Evolutionary conservation across 1,284 basidiomycete genomes (phyloP), one percentile per base, ranked within the genome.

Genomic region (Ceratobasidium sp.): DNA sequence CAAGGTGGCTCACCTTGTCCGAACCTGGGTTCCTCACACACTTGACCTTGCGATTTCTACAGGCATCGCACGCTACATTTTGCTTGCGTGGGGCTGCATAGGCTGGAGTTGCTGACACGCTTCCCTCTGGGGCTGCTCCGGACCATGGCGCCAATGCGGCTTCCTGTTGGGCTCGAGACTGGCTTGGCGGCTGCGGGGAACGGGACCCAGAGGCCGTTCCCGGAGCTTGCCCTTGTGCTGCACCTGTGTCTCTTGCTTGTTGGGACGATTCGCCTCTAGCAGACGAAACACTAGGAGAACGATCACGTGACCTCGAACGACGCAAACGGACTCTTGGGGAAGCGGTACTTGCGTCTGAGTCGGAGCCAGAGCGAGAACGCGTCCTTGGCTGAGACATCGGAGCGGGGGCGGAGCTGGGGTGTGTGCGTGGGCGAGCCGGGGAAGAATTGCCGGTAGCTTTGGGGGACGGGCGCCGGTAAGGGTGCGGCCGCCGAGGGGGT

Each of bases 1-100:
- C 64, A 25, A 71, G 56, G 66, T 11, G 67, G 83, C 86, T 77
- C 81, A 92, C 93, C 89, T 94, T 94, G 80, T 92, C 90, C 81
- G 92, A 89, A 34, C 92, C 92, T 64, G 91, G 89, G 32, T 93
- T 82, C 78, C 91, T 89, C 84, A 93, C 90, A 82, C 93, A 95
- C 82, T 93, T 94, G 78, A 95, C 93, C 85, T 95, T 95, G 79
- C 93, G 88, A 56, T 91, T 87, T 84, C 93, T 93, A 88, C 94
- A 96, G 69, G 92, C 92, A 85, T 96, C 95, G 83, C 95, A 96
- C 32, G 95, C 94, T 29, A 94, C 94, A 82, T 96, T 96, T 85
- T 96, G 94, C 82, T 95, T 95, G 76, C 92, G 86, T 1, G 93
- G 91, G 22, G 92, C 91, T 1, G 92, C 91, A 0, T 65, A 74